Percentiles rank a stretch among this genome's conserved stretches.
These are phyloP conservation scores for Aspergillus udagawae DNA, from an alignment of 2,329 filamentous ascomycete genomes.

Conservation along the genomic window DNA sequence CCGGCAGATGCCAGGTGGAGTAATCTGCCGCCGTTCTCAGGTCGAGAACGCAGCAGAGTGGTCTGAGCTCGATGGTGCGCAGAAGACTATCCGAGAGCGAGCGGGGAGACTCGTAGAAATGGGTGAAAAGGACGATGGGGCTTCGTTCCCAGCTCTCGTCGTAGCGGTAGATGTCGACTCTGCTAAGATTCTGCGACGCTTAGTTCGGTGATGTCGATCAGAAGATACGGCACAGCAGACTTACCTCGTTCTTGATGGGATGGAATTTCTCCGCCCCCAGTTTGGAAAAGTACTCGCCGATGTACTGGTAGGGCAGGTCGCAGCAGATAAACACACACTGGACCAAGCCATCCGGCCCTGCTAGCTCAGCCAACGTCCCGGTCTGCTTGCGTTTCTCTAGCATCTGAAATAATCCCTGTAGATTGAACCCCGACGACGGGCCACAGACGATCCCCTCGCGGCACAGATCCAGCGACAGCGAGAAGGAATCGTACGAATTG, in stretches of 20 bases:
- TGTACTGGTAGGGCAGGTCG: constrained; percentile 61
- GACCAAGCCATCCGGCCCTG: constrained; percentile 44
- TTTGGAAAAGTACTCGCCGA: constrained; percentile 58
- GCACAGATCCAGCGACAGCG: constrained; percentile 51
- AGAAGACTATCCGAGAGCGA: constrained; percentile 18
- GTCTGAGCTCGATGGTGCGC: constrained; percentile 20
- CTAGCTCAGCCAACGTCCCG: constrained; percentile 43
- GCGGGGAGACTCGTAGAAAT: constrained; percentile 31
- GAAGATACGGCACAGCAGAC: constrained; percentile 6
- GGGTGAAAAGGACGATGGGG: constrained; percentile 37
- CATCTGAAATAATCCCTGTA: constrained; percentile 51
- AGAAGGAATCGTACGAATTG: constrained; percentile 52
- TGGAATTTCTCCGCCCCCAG: constrained; percentile 48
- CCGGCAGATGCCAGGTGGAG: constrained; percentile 40
- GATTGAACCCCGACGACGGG: constrained; percentile 58
- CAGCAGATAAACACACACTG: constrained; percentile 60
- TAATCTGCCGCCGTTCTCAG: constrained; percentile 45
- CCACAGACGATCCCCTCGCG: constrained; percentile 58
- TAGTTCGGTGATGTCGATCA: background rate
- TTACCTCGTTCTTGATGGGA: constrained; percentile 46
- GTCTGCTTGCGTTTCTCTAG: constrained; percentile 47
- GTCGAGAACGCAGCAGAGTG: constrained; percentile 42
- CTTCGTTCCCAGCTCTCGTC: constrained; percentile 53
- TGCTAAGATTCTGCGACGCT: constrained; percentile 39
- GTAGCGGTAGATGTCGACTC: constrained; percentile 53